Conservation (phyloP, 116 monocot species). For the Thalassia testudinum region DNA sequence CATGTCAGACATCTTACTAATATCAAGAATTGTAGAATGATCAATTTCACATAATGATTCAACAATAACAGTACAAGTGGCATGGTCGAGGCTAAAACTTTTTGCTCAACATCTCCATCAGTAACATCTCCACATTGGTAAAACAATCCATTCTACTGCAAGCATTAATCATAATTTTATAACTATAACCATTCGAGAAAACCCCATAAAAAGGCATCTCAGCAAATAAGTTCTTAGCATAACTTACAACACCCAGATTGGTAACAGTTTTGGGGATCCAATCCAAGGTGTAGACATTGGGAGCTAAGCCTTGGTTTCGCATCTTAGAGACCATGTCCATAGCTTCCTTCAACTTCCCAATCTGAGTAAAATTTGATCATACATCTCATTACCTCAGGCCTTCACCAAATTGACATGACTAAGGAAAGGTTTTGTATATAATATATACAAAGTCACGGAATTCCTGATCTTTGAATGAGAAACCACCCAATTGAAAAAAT, state of each 20-base stretch:
- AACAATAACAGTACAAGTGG: conserved; percentile 52
- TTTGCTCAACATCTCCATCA: conserved; percentile 30
- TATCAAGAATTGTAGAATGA: conserved; percentile 21
- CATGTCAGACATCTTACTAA: conserved; percentile 45
- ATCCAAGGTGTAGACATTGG: conserved; percentile 53
- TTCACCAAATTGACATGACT: conserved; percentile 38
- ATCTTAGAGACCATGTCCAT: conserved; percentile 86
- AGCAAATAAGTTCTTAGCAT: conserved; percentile 47
- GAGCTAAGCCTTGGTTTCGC: conserved; percentile 61
- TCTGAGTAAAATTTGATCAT: conserved; percentile 58
- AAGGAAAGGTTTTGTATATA: conserved; percentile 38
- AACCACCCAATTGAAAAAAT: conserved; percentile 65
- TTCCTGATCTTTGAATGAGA: conserved; percentile 21
- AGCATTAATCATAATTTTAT: conserved; percentile 45
- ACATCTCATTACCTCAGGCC: conserved; percentile 60
- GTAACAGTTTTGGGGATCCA: conserved; percentile 37
- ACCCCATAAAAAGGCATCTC: conserved; percentile 48
- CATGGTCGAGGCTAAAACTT: conserved; percentile 45
- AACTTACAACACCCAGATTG: conserved; percentile 15
- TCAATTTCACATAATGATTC: conserved; percentile 53
- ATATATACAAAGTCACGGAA: conserved; percentile 53
- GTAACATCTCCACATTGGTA: conserved; percentile 31
- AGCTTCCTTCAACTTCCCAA: conserved; percentile 58
- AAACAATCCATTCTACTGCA: conserved; percentile 30
- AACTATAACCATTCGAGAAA: conserved; percentile 29